A percentile compares a stretch with the other conserved stretches of the same genome.
These are phyloP conservation scores for Fusarium incarnatum DNA, from an alignment of 2,329 filamentous ascomycete genomes.

Conservation along the genomic window DNA sequence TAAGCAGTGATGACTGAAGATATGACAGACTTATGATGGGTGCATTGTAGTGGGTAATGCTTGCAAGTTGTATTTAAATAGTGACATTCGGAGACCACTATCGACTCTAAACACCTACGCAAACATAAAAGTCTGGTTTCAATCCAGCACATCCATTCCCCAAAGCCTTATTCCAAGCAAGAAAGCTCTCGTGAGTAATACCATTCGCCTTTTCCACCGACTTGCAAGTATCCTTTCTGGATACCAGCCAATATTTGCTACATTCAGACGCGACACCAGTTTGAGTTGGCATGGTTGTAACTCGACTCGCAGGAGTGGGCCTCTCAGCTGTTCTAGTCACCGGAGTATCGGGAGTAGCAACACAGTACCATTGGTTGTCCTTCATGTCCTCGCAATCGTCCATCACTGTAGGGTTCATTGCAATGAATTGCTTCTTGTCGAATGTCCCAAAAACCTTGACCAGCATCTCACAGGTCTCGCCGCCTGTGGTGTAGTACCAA, in stretches of 20 bases:
- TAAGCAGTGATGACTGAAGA: no score
- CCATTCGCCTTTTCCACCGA: not conserved
- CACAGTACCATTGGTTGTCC: not conserved
- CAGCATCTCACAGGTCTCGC: not conserved
- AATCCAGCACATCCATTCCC: not conserved
- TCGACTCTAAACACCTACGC: no score
- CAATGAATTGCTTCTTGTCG: accelerated
- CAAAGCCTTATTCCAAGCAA: not conserved
- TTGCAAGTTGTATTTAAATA: no score
- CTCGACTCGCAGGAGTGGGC: accelerated
- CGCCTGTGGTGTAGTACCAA: conserved; percentile 1
- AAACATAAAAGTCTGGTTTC: not conserved
- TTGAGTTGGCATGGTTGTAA: not conserved
- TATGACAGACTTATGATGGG: no score
- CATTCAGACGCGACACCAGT: no score
- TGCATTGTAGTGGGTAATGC: no score
- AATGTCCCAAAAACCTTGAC: not conserved
- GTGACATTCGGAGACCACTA: no score
- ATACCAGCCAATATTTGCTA: not conserved
- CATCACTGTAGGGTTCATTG: not conserved
- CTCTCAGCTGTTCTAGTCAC: not conserved
- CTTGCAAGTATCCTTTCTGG: not conserved
- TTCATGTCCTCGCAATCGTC: accelerated
- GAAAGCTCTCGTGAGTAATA: not conserved
- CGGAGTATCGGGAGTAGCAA: not conserved